Evolutionary conservation across 106 monocot species (phyloP).

Genomic region (Dendrobium catenatum): DNA sequence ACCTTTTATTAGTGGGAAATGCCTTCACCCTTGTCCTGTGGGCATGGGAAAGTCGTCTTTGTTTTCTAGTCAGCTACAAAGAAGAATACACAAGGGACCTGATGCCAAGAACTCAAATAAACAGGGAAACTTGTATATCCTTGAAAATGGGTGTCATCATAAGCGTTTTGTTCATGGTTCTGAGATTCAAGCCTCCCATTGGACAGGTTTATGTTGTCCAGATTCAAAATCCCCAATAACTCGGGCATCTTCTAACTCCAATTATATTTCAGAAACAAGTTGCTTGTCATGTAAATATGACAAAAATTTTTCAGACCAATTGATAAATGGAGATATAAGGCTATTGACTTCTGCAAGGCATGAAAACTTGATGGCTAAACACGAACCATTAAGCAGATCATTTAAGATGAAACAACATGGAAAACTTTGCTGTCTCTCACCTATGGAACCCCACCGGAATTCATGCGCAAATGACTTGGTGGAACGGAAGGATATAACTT

Average conservation of each 20-base stretch:
- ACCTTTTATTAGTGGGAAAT: slow-evolving; percentile 1
- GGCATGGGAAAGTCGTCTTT: slow-evolving; percentile 7
- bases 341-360: slow-evolving; percentile 15
- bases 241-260: slow-evolving; percentile 14
- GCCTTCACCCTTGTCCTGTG: slow-evolving; percentile 11
- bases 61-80: slow-evolving; percentile 7
- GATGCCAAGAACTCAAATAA: slow-evolving; percentile 15
- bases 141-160: slow-evolving; percentile 5
- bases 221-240: slow-evolving; percentile 5
- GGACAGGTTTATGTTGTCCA: slow-evolving; percentile 8
- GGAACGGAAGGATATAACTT: slow-evolving; percentile 8
- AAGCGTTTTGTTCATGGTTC: slow-evolving; percentile 13
- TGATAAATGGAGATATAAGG: slow-evolving; percentile 25
- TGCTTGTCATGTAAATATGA: slow-evolving; percentile 13
- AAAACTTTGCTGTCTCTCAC: slow-evolving; percentile 30
- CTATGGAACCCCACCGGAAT: slow-evolving; percentile 19
- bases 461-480: slow-evolving; percentile 17
- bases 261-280: slow-evolving; percentile 13
- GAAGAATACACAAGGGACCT: slow-evolving; percentile 8
- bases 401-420: slow-evolving; percentile 14
- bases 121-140: slow-evolving; percentile 11
- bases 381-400: slow-evolving; percentile 10
- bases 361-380: slow-evolving; percentile 18
- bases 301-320: slow-evolving; percentile 13
- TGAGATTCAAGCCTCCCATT: slow-evolving; percentile 10